Conservation (phyloP, 306 rosid genomes). For the Prosopis cineraria region DNA sequence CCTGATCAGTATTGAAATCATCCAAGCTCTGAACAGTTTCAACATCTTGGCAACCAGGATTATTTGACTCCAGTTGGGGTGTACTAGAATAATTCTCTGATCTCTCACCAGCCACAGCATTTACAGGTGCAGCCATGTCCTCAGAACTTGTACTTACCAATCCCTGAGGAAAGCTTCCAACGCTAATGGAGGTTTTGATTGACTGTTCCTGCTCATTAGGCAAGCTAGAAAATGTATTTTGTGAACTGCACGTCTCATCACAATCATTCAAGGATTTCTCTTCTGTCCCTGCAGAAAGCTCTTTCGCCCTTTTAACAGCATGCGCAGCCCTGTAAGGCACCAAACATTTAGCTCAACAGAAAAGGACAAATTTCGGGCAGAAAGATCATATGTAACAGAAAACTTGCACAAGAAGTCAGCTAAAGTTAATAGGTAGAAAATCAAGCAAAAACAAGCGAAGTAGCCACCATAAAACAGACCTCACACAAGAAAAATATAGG, state of each 20-base stretch:
- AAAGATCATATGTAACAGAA: neutral
- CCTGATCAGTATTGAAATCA: constrained; percentile 70
- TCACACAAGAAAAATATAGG: constrained; percentile 94
- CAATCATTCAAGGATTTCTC: constrained; percentile 72
- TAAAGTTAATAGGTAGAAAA: constrained; percentile 6
- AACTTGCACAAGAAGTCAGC: constrained; percentile 18
- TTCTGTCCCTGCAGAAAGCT: constrained; percentile 79
- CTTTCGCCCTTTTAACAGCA: constrained; percentile 94
- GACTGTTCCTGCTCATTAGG: constrained; percentile 88
- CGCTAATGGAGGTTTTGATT: constrained; percentile 81
- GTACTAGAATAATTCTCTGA: constrained; percentile 43
- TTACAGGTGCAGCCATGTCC: constrained; percentile 54
- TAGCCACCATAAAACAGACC: constrained; percentile 57
- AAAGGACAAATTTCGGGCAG: constrained; percentile 13
- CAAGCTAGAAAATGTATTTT: constrained; percentile 85
- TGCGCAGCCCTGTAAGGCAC: constrained; percentile 80
- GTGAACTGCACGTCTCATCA: constrained; percentile 90
- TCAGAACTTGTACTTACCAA: constrained; percentile 93
- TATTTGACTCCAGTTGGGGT: constrained; percentile 48
- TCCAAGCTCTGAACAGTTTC: constrained; percentile 67
- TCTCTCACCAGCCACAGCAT: constrained; percentile 49
- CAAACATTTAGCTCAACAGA: constrained; percentile 31
- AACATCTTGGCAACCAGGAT: constrained; percentile 45
- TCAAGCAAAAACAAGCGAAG: constrained; percentile 15
- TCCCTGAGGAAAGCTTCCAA: constrained; percentile 92